phyloP scores from a whole-genome alignment of 2,329 filamentous ascomycete species.

The Ophiostoma sp. region DNA sequence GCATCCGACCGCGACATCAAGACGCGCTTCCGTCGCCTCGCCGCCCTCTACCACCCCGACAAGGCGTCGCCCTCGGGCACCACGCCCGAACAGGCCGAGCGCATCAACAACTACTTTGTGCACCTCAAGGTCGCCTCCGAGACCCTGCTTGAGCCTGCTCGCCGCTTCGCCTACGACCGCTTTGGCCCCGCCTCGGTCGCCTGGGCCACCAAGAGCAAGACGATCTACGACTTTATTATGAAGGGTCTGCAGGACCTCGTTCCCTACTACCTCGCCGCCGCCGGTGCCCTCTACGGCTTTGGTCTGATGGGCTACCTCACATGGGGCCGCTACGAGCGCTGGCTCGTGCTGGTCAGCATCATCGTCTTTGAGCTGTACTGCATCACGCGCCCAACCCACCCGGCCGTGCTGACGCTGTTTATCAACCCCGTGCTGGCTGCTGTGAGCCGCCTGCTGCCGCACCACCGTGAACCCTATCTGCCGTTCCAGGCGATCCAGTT shows the following conservation, averaged over 20 bases:
- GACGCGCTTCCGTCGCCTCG: slow-evolving; percentile 73
- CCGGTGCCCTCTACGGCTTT: slow-evolving; percentile 54
- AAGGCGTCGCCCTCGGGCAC: slow-evolving; percentile 48
- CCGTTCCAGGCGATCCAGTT: slow-evolving; percentile 79
- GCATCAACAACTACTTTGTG: slow-evolving; percentile 58
- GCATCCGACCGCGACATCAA: slow-evolving; percentile 74
- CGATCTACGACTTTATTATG: slow-evolving; percentile 66
- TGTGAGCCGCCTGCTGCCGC: slow-evolving; percentile 33
- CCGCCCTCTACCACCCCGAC: slow-evolving; percentile 73
- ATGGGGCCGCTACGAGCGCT: slow-evolving; percentile 61
- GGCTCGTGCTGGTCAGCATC: slow-evolving; percentile 51
- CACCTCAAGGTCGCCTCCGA: slow-evolving; percentile 79
- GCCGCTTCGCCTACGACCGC: slow-evolving; percentile 81
- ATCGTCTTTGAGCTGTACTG: slow-evolving; percentile 53
- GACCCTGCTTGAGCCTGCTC: slow-evolving; percentile 68
- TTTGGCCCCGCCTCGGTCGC: slow-evolving; percentile 70
- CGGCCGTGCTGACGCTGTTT: slow-evolving; percentile 35
- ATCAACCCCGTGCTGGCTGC: slow-evolving; percentile 37
- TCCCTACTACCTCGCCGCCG: slow-evolving; percentile 57
- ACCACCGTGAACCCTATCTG: slow-evolving; percentile 54
- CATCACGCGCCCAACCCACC: slow-evolving; percentile 50
- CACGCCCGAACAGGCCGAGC: slow-evolving; percentile 30
- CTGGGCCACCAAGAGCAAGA: slow-evolving; percentile 47
- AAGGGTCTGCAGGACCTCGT: slow-evolving; percentile 54
- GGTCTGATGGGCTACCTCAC: slow-evolving; percentile 62